Percentiles rank a stretch among this genome's conserved stretches.
Conservation (phyloP, 176 grass and related monocot genomes). For the Triticum urartu region DNA sequence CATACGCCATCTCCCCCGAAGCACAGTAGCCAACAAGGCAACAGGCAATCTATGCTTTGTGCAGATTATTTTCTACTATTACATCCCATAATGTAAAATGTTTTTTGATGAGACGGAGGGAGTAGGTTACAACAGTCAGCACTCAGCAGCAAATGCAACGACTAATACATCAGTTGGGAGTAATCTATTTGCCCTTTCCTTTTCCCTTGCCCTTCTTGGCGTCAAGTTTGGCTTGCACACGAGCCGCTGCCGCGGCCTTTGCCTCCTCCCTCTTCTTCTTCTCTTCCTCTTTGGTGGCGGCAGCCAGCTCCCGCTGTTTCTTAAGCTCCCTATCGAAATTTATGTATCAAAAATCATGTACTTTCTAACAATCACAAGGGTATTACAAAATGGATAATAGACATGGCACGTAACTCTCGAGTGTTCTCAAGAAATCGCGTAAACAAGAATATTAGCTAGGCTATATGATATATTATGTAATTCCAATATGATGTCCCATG, state of each 20-base stretch:
- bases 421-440: background rate
- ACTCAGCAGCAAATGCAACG: background rate
- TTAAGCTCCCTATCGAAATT: slow-evolving; percentile 73
- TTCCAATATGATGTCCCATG: background rate
- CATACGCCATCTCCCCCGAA: background rate
- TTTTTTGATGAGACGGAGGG: too few species aligned
- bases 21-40: background rate
- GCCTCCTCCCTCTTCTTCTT: slow-evolving; percentile 97
- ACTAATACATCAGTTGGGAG: background rate
- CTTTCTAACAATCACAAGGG: background rate
- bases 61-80: slow-evolving; percentile 40
- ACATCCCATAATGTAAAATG: too few species aligned
- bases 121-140: slow-evolving; percentile 30
- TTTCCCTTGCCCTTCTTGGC: slow-evolving; percentile 92
- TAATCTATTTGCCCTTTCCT: slow-evolving; percentile 63
- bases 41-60: background rate
- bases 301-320: slow-evolving; percentile 71
- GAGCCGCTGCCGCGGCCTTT: slow-evolving; percentile 72
- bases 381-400: background rate
- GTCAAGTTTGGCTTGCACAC: slow-evolving; percentile 94
- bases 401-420: background rate
- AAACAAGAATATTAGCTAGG: background rate
- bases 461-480: background rate
- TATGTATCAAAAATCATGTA: background rate
- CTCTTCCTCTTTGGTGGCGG: slow-evolving; percentile 84